Base-by-base conservation (phyloP, 148 eudicot genomes). In the Fallopia convolvulus region DNA sequence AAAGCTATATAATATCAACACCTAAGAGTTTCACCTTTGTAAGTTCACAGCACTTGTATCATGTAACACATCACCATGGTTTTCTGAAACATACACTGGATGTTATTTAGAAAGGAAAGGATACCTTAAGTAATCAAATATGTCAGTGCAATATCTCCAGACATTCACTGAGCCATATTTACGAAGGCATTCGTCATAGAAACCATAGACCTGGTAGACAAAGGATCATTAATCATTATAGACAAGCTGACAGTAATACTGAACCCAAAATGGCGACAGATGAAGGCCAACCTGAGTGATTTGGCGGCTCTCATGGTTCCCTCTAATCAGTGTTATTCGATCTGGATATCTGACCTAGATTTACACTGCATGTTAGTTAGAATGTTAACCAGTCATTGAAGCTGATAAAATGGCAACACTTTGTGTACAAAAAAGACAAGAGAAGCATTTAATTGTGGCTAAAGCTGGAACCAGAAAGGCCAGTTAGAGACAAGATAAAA, bases 101-200 rank as follows among this genome's bases (percentile, higher is more conserved):
- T 4, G 5, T 36, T 52, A 14, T 14, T 0, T 52, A 14, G 3
- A 52, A 52, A 18, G 56, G n/a, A 18, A 52, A 15, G 9, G n/a
- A 85, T 80, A 94, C 99, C 99, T 92, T 70, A 95, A 79, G 80
- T 95, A 95, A 86, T 95, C 99, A 80, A 95, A 95, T 74, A 95
- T 84, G 60, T 95, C 97, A 8, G 97, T 92, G 88, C 99, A 95
- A 76, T 92, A 92, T 91, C 91, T 90, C 99, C 97, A 94, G 77
- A 94, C 97, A 84, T 90, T 89, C 58, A 81, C 91, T 77, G 99
- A 89, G 77, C 99, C 99, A 88, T 94, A 94, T 84, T 94, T 94
- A 55, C 97, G 88, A 21, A 88, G 84, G 81, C 97, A 95, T 85
- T 95, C 99, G 60, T 95, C 97, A 80, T 95, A 95, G 86, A 95